phyloP scores from a whole-genome alignment of 768 basidiomycete species.

The Leccinum truebloodii region DNA sequence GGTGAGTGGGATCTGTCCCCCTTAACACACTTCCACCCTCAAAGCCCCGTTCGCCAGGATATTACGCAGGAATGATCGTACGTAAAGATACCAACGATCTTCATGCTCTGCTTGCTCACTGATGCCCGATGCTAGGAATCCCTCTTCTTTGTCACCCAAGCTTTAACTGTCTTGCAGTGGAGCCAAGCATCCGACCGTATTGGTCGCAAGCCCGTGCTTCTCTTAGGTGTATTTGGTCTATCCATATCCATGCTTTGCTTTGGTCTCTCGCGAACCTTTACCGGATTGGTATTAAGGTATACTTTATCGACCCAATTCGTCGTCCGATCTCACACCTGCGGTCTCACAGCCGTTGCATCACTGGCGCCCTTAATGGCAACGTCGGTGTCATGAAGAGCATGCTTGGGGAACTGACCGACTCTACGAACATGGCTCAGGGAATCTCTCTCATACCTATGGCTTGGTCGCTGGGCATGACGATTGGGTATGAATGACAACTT shows the following conservation, averaged over 20 bases:
- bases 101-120: neutral
- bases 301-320: neutral
- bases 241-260: slow-evolving; percentile 58
- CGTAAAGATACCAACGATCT: slow-evolving; percentile 19
- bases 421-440: slow-evolving; percentile 52
- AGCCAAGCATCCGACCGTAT: slow-evolving; percentile 45
- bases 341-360: slow-evolving; percentile 53
- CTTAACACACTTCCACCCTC: neutral
- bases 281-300: slow-evolving; percentile 57
- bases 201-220: slow-evolving; percentile 51
- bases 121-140: slow-evolving; percentile 38
- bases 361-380: slow-evolving; percentile 61
- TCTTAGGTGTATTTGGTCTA: slow-evolving; percentile 40
- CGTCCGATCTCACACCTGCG: slow-evolving; percentile 9
- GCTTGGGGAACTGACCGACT: slow-evolving; percentile 66
- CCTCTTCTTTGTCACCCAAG: slow-evolving; percentile 47
- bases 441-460: slow-evolving; percentile 35
- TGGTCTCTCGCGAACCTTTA: slow-evolving; percentile 62
- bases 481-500: slow-evolving; percentile 30
- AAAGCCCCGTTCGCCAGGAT: slow-evolving; percentile 32
- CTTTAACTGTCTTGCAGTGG: slow-evolving; percentile 49
- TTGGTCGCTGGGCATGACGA: slow-evolving; percentile 36
- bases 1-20: slow-evolving; percentile 15
- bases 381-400: slow-evolving; percentile 74
- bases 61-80: slow-evolving; percentile 52